Base-by-base conservation (phyloP, 768 basidiomycete genomes). In the Hygrophorus pudorinus region DNA sequence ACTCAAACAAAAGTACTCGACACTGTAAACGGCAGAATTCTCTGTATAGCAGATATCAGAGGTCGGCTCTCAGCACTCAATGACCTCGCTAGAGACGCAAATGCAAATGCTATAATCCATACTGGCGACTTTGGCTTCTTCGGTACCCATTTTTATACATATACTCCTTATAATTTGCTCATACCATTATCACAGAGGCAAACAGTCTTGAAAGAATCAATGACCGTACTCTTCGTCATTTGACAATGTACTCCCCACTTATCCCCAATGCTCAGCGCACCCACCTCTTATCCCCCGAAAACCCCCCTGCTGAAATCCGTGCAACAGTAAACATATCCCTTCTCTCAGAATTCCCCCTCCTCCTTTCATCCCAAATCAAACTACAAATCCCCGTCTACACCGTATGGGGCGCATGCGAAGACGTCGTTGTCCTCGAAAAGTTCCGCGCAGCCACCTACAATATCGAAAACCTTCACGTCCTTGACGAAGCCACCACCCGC, bases 51-150 rank as follows among this genome's bases (percentile, higher is more conserved):
- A 31, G 96, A 99, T 65, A 85, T 89, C 52, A 81, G 86, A 49
- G 93, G 91, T 53, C 80, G 84, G 49, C 75, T 91, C 37, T 88
- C 86, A 35, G 78, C 78, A 38, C 76, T 99, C 58, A 97, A 97
- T 62, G 79, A 88, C 63, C 78, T 96, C 43, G 93, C 93, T 13
- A 68, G 81, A 37, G 90, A 96, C 53, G 79, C 79, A 46, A 84
- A 86, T 57, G 96, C 92, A 17, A 77, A 82, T 47, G 94, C 92
- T 13, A 82, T 97, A 60, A 87, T 99, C 47, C 94, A 98, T 60
- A 94, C 93, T 0, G 96, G 96, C 42, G 96, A 99, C 68, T 98
- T 98, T 78, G 96, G 96, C 47, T 96, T 99, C 67, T 96, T 94
- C 63, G 90, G 88, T 82, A 52, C 50, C 73, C 62, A 18, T 51